Conservation (phyloP, 441 rosid genomes). For the Gossypium davidsonii region DNA sequence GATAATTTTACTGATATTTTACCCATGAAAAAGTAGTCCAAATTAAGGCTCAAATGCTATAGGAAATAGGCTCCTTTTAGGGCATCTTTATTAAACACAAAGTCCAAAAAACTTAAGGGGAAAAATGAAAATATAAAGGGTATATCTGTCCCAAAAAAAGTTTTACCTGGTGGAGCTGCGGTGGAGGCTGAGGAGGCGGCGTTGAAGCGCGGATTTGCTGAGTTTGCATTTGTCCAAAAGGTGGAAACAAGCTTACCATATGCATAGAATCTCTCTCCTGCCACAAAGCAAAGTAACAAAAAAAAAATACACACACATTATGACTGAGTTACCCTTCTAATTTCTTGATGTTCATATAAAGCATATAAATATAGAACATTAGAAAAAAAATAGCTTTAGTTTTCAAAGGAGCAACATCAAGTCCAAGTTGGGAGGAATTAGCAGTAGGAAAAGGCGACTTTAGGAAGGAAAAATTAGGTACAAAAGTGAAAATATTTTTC, state of each 20-base stretch:
- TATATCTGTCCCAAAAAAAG: slow-evolving; percentile 15
- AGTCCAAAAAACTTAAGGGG: background rate
- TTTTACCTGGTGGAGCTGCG: slow-evolving; percentile 42
- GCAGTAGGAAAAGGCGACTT: background rate
- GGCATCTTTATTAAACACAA: background rate
- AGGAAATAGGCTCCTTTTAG: background rate
- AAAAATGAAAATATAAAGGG: slow-evolving; percentile 1
- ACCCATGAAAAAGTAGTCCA: background rate
- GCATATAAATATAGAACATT: background rate
- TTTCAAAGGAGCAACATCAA: background rate
- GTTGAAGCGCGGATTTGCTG: slow-evolving; percentile 36
- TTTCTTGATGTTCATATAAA: background rate
- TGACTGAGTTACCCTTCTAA: slow-evolving; percentile 13
- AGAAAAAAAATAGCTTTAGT: background rate
- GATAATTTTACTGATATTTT: background rate
- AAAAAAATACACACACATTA: slow-evolving; percentile 9
- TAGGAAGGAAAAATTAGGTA: background rate
- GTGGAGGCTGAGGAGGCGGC: slow-evolving; percentile 25
- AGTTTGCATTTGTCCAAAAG: slow-evolving; percentile 49
- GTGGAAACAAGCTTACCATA: slow-evolving; percentile 51
- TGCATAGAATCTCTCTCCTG: slow-evolving; percentile 55
- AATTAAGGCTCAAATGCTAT: too few species aligned
- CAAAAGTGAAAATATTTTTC: background rate
- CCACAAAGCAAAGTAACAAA: slow-evolving; percentile 10
- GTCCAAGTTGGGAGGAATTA: background rate